These are phyloP conservation scores for Typha latifolia DNA, from an alignment of 176 grass and related monocot species.

Conservation along the genomic window DNA sequence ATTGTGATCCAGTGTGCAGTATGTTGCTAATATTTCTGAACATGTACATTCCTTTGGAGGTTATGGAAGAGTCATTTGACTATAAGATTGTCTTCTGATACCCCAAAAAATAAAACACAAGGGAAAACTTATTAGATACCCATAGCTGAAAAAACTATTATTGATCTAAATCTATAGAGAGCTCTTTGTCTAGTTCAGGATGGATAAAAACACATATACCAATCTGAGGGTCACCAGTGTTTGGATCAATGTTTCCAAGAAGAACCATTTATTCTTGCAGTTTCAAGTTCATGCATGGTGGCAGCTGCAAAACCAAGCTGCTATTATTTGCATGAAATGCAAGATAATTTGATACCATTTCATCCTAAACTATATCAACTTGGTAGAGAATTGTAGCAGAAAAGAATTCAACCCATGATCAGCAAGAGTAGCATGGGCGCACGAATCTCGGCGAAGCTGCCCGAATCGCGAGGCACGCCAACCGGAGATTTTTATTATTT, in stretches of 20 bases:
- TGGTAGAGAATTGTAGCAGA: neutral
- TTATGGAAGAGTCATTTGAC: neutral
- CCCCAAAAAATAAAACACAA: neutral
- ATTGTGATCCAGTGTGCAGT: no score
- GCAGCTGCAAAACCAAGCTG: conserved; percentile 43
- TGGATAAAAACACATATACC: conserved; percentile 26
- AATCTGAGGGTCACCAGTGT: conserved; percentile 83
- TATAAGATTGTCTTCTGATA: neutral
- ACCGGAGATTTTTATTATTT: no score
- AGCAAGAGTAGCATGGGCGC: conserved; percentile 81
- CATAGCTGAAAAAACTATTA: neutral
- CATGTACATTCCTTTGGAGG: no score
- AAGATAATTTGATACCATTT: neutral
- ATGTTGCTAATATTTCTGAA: no score
- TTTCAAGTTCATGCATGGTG: conserved; percentile 84
- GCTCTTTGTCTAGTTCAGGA: neutral
- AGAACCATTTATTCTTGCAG: conserved; percentile 76
- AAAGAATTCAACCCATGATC: conserved; percentile 49
- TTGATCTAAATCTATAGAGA: neutral
- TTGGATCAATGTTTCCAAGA: conserved; percentile 89
- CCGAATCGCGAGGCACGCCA: no score
- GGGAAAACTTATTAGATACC: no score
- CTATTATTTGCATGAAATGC: conserved; percentile 1
- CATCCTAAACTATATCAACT: neutral
- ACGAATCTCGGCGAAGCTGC: no score